Evolutionary conservation across 805 yeast species (phyloP).

Genomic region (Metschnikowia bowlesiae): DNA sequence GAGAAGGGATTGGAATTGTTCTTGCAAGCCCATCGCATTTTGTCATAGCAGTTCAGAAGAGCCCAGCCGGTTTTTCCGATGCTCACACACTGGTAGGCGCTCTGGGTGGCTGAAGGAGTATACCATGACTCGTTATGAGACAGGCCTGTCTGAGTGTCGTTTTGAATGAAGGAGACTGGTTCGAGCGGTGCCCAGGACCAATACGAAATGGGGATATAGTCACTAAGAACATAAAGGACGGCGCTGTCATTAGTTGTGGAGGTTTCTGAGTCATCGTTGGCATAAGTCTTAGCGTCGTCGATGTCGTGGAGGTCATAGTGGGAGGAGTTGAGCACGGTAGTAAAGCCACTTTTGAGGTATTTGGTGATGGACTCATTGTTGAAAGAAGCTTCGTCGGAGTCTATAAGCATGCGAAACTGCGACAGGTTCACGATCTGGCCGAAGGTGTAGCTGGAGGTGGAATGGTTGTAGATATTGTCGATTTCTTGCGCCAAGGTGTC

Average conservation of each 20-base stretch:
- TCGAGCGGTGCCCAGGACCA: slow-evolving; percentile 77
- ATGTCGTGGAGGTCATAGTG: slow-evolving; percentile 6
- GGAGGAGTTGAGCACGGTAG: slow-evolving; percentile 56
- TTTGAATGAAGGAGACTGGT: slow-evolving; percentile 11
- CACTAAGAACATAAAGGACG: slow-evolving; percentile 14
- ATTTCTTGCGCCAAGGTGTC: slow-evolving; percentile 1
- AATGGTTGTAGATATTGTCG: neutral
- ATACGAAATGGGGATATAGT: slow-evolving; percentile 29
- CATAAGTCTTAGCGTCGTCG: neutral
- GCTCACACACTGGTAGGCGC: slow-evolving; percentile 41
- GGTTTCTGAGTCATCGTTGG: slow-evolving; percentile 7
- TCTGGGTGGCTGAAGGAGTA: slow-evolving; percentile 7
- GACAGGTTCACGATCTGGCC: slow-evolving; percentile 8
- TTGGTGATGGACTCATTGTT: slow-evolving; percentile 31
- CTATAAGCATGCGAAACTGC: slow-evolving; percentile 30
- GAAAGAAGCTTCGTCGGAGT: slow-evolving; percentile 35
- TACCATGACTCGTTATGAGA: slow-evolving; percentile 10
- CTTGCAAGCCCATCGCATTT: slow-evolving; percentile 54
- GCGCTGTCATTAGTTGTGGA: slow-evolving; percentile 16
- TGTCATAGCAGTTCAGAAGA: slow-evolving; percentile 61
- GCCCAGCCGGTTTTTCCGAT: slow-evolving; percentile 49
- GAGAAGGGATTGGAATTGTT: slow-evolving; percentile 31
- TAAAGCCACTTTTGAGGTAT: slow-evolving; percentile 53
- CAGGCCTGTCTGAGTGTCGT: slow-evolving; percentile 3
- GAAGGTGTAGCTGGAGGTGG: slow-evolving; percentile 1